Conservation (phyloP, 2,329 filamentous ascomycete genomes). For the Lachnellula cervina region DNA sequence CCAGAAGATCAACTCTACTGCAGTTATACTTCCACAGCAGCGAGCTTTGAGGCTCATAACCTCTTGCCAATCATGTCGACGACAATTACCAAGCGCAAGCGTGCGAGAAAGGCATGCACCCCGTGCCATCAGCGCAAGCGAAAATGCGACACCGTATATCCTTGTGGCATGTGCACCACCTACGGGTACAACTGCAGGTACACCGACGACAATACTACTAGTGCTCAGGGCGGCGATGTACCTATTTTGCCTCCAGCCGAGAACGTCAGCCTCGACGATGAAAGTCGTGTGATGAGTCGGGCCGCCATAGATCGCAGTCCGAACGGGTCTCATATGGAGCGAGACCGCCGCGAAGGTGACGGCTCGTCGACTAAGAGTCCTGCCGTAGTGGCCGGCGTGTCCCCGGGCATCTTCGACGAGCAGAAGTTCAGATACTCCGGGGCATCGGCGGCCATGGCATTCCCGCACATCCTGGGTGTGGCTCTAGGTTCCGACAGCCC, state of each 20-base stretch:
- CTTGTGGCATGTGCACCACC: neutral
- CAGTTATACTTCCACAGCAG: neutral
- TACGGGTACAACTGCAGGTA: neutral
- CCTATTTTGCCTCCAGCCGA: neutral
- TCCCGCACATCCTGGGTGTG: neutral
- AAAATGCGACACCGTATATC: neutral
- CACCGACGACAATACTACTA: neutral
- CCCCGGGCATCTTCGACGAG: neutral
- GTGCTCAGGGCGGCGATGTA: neutral
- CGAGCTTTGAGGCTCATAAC: neutral
- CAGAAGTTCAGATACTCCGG: neutral
- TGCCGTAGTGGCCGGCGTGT: neutral
- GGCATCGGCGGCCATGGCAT: neutral
- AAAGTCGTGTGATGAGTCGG: neutral
- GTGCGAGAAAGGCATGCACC: neutral
- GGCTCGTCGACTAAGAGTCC: no score
- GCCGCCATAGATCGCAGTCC: neutral
- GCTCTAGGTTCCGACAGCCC: neutral
- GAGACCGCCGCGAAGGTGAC: no score
- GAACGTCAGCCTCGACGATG: no score
- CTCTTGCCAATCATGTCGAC: neutral
- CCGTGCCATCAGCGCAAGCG: neutral
- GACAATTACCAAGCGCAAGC: neutral
- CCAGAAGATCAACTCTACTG: neutral
- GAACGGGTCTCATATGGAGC: neutral